Evolutionary conservation across 805 yeast species (phyloP).

Genomic region (Candida nemodendra): DNA sequence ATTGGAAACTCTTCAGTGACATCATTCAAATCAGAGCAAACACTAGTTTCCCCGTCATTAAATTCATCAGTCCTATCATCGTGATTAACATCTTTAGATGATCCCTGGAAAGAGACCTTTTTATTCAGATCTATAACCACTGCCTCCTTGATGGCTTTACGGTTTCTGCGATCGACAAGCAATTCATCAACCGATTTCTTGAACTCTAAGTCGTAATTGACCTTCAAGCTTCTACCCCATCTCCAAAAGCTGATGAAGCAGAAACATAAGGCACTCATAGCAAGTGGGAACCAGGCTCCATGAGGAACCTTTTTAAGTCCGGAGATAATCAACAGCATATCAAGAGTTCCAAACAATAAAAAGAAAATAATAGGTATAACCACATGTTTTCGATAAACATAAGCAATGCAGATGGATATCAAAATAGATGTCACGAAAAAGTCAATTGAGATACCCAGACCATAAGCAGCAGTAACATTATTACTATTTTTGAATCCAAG

Average conservation of each 20-base stretch:
- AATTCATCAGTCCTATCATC: neutral
- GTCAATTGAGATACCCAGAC: slow-evolving; percentile 56
- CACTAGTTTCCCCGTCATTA: neutral
- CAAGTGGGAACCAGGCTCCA: slow-evolving; percentile 64
- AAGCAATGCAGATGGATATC: slow-evolving; percentile 44
- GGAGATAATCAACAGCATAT: slow-evolving; percentile 44
- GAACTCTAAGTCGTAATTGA: slow-evolving; percentile 34
- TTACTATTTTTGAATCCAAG: slow-evolving; percentile 51
- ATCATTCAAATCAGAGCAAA: slow-evolving; percentile 1
- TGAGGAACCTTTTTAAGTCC: slow-evolving; percentile 51
- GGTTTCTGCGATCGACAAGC: slow-evolving; percentile 24
- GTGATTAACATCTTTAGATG: slow-evolving; percentile 1
- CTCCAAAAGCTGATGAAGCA: slow-evolving; percentile 46
- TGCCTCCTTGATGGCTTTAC: slow-evolving; percentile 22
- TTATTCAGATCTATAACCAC: slow-evolving; percentile 19
- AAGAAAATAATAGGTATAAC: slow-evolving; percentile 36
- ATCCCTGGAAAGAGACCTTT: neutral
- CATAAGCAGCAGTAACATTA: slow-evolving; percentile 58
- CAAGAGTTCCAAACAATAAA: slow-evolving; percentile 46
- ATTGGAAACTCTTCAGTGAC: slow-evolving; percentile 7
- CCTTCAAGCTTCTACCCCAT: slow-evolving; percentile 42
- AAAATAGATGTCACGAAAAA: slow-evolving; percentile 50
- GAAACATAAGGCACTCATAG: slow-evolving; percentile 40
- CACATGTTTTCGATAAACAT: slow-evolving; percentile 41
- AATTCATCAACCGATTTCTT: slow-evolving; percentile 31